Conservation (phyloP, 805 yeast species). For the Candida maris region DNA sequence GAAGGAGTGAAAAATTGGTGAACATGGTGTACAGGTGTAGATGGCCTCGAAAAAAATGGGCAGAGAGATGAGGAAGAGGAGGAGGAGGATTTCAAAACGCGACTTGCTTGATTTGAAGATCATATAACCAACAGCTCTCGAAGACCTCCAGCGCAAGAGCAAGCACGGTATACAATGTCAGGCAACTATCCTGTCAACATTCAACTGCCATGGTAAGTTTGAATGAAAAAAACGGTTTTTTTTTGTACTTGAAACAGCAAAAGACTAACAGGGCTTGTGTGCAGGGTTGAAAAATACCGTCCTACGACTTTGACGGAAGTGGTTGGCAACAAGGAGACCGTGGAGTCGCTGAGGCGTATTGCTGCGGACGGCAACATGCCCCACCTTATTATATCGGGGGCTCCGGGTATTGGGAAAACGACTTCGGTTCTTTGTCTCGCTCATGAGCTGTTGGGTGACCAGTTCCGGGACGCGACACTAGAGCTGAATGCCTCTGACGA, state of each 20-base stretch:
- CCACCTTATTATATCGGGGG: conserved; percentile 89
- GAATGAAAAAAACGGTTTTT: background rate
- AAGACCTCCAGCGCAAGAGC: too few species aligned
- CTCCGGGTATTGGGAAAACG: conserved; percentile 97
- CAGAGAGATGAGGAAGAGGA: too few species aligned
- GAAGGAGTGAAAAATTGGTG: too few species aligned
- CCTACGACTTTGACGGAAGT: conserved; percentile 77
- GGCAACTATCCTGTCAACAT: conserved; percentile 28
- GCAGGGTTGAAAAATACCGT: conserved; percentile 92
- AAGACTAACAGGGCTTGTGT: too few species aligned
- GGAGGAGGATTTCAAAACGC: too few species aligned
- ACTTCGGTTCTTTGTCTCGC: conserved; percentile 92
- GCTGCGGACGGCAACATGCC: conserved; percentile 96
- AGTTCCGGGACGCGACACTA: conserved; percentile 69
- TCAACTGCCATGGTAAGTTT: conserved; percentile 33
- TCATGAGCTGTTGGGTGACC: conserved; percentile 69
- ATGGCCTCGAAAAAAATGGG: too few species aligned
- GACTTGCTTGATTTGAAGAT: too few species aligned
- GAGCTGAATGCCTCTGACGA: conserved; percentile 97
- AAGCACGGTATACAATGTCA: too few species aligned
- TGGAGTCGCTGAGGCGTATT: conserved; percentile 76
- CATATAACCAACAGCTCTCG: too few species aligned
- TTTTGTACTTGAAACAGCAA: background rate
- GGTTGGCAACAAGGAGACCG: conserved; percentile 90
- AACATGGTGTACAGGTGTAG: too few species aligned